phyloP scores from a whole-genome alignment of 2,329 filamentous ascomycete species.

The Pseudopithomyces maydicus region DNA sequence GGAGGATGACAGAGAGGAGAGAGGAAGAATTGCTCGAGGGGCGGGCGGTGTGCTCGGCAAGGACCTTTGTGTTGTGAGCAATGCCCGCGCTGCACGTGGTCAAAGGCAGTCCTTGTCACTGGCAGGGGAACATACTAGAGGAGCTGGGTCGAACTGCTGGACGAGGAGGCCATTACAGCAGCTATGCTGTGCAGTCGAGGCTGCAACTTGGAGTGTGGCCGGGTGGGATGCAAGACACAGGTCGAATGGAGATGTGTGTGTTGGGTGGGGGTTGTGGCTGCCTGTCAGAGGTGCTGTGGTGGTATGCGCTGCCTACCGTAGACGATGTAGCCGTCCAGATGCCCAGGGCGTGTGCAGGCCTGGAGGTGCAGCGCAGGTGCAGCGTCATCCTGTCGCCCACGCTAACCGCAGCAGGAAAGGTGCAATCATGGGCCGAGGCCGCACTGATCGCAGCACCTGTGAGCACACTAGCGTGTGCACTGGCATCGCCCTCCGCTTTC shows the following conservation, averaged over 20 bases:
- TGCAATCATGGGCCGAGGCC: neutral
- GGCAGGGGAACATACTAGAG: slow-evolving; percentile 38
- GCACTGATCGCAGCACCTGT: too few relatives aligned
- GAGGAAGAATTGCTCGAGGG: slow-evolving; percentile 82
- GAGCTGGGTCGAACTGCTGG: slow-evolving; percentile 41
- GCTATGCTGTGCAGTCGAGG: neutral
- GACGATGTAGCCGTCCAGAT: neutral
- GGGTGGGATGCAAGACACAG: too few relatives aligned
- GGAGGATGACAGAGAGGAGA: slow-evolving; percentile 90
- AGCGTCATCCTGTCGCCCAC: slow-evolving; percentile 4
- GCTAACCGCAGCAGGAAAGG: slow-evolving; percentile 1
- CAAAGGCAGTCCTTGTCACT: slow-evolving; percentile 12
- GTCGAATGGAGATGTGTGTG: neutral
- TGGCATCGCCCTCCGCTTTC: slow-evolving; percentile 4
- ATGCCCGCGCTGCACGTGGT: slow-evolving; percentile 75
- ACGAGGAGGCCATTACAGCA: slow-evolving; percentile 45
- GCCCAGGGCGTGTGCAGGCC: neutral
- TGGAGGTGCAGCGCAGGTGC: neutral
- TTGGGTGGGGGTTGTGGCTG: neutral
- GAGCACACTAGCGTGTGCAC: slow-evolving; percentile 6
- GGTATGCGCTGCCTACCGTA: too few relatives aligned
- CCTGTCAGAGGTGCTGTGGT: neutral
- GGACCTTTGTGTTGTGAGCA: slow-evolving; percentile 89
- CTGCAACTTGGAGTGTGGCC: too few relatives aligned
- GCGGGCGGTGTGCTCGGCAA: slow-evolving; percentile 88